These are phyloP conservation scores for Pholiota molesta DNA, from an alignment of 768 basidiomycete genomes.

Conservation along the genomic window DNA sequence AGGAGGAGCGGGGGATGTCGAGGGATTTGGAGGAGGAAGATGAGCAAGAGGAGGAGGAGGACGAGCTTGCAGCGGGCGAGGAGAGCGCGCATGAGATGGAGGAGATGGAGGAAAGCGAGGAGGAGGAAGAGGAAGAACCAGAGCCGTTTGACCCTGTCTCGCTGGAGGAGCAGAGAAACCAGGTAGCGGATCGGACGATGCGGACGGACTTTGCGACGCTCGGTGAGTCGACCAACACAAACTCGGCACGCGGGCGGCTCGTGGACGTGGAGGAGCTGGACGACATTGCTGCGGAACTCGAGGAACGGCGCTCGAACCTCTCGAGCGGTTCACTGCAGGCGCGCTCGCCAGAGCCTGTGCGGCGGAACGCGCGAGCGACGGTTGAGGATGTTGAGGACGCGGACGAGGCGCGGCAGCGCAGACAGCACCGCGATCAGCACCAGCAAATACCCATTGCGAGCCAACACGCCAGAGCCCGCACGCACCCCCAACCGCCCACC, in stretches of 20 bases:
- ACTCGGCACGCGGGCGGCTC: constrained; percentile 36
- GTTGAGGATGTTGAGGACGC: constrained; percentile 25
- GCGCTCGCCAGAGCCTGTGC: constrained; percentile 10
- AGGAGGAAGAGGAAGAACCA: constrained; percentile 31
- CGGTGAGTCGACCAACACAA: constrained; percentile 39
- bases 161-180: constrained; percentile 19
- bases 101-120: constrained; percentile 29
- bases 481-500: constrained; percentile 14
- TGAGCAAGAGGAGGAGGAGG: constrained; percentile 24
- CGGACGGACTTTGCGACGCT: constrained; percentile 58
- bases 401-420: constrained; percentile 6
- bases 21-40: constrained; percentile 33
- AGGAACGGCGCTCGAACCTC: constrained; percentile 60
- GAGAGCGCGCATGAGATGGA: constrained; percentile 21
- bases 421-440: neutral
- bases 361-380: constrained; percentile 15
- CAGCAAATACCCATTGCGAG: neutral
- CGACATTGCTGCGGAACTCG: constrained; percentile 66
- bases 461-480: neutral
- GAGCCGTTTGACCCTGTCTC: constrained; percentile 40
- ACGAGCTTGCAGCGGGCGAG: constrained; percentile 27
- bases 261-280: constrained; percentile 62
- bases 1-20: constrained; percentile 38
- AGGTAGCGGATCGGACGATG: constrained; percentile 45
- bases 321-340: constrained; percentile 23